Evolutionary conservation across 2,329 filamentous ascomycete species (phyloP).

Genomic region (Trichoderma sp.): DNA sequence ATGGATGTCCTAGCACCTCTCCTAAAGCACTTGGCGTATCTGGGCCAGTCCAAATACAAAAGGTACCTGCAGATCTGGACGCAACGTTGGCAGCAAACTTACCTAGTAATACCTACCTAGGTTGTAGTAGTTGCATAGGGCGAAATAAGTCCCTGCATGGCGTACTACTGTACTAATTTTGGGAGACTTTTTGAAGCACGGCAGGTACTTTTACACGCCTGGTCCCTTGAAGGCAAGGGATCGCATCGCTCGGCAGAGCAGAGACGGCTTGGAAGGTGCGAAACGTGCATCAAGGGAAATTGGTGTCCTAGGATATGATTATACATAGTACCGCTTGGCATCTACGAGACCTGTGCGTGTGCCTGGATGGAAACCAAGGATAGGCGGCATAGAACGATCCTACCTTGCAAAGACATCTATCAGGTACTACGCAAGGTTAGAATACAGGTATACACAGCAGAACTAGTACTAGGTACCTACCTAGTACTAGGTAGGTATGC

Average conservation of each 20-base stretch:
- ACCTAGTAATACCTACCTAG: not conserved
- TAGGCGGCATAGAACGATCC: not conserved
- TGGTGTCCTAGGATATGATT: not conserved
- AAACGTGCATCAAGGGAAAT: not conserved
- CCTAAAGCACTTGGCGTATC: not conserved
- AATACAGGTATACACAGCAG: not conserved
- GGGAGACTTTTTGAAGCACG: not conserved
- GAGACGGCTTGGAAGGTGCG: not conserved
- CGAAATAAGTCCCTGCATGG: not conserved
- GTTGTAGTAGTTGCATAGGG: not conserved
- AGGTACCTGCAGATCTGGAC: not conserved
- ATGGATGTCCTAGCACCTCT: not conserved
- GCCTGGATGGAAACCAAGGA: not conserved
- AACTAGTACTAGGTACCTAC: not conserved
- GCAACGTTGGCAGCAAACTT: not conserved
- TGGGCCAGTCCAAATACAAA: not conserved
- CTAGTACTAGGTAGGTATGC: not conserved
- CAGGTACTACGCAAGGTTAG: not conserved
- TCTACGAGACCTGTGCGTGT: not conserved
- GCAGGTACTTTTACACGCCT: no score
- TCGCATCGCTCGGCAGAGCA: not conserved
- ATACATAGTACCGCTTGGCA: not conserved
- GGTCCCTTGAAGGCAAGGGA: not conserved
- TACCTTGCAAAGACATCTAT: not conserved
- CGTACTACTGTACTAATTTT: no score